Conservation (phyloP, 306 rosid species). For the Cotoneaster glaucophyllus region DNA sequence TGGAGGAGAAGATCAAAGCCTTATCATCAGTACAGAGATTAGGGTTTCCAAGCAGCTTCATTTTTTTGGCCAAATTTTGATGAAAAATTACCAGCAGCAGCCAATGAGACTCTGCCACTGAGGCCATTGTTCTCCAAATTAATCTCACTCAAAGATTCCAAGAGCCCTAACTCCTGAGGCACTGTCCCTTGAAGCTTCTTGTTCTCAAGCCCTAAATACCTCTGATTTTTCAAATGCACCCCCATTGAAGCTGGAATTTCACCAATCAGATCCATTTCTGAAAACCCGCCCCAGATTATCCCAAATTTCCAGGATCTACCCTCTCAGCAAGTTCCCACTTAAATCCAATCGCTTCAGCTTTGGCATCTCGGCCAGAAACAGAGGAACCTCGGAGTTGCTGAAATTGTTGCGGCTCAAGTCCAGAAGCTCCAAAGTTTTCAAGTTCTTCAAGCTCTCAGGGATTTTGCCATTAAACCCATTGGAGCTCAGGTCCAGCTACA, state of each 20-base stretch:
- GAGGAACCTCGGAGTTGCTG: conserved; percentile 56
- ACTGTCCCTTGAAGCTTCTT: conserved; percentile 66
- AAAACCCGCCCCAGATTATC: too few relatives aligned
- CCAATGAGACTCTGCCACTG: conserved; percentile 53
- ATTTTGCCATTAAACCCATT: conserved; percentile 45
- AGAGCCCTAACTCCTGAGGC: conserved; percentile 51
- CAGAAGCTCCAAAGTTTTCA: conserved; percentile 45
- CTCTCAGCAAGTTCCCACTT: conserved; percentile 68
- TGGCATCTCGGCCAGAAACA: conserved; percentile 40
- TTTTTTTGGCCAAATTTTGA: conserved; percentile 31
- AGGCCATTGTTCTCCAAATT: conserved; percentile 75
- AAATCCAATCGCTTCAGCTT: conserved; percentile 52
- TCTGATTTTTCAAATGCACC: conserved; percentile 37
- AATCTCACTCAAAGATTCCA: conserved; percentile 46
- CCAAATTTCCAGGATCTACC: conserved; percentile 74
- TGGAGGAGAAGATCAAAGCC: background rate
- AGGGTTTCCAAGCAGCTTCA: conserved; percentile 57
- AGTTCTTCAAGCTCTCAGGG: conserved; percentile 38
- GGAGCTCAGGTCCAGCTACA: conserved; percentile 64
- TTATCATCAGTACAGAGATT: conserved; percentile 46
- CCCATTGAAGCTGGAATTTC: conserved; percentile 68
- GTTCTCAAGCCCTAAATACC: conserved; percentile 66
- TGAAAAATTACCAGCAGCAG: conserved; percentile 10
- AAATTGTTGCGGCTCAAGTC: conserved; percentile 70
- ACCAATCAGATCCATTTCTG: conserved; percentile 57